A percentile compares a stretch with the other conserved stretches of the same genome.
Conservation (phyloP, 345 rosid genomes). For the Jatropha curcas region DNA sequence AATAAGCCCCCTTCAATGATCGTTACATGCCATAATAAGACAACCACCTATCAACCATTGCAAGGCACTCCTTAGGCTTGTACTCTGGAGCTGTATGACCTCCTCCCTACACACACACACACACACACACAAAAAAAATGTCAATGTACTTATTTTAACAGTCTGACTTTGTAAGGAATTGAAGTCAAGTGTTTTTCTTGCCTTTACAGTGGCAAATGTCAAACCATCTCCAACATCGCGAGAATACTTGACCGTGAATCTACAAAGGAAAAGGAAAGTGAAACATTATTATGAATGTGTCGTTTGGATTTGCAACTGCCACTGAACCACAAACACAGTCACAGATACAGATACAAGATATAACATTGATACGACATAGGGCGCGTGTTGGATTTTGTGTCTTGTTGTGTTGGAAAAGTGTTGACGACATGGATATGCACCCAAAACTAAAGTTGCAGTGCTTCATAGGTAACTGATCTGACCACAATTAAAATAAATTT, state of each 20-base stretch:
- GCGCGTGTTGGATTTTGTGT: no score
- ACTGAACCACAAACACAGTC: no score
- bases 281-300: neutral
- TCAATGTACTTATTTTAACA: neutral
- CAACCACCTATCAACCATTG: conserved; percentile 14
- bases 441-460: no score
- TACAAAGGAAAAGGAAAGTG: neutral
- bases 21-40: conserved; percentile 7
- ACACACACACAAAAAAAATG: neutral
- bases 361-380: no score
- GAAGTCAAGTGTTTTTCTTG: neutral
- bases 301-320: neutral
- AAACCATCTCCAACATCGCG: conserved; percentile 8
- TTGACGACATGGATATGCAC: no score
- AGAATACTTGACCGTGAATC: conserved; percentile 15
- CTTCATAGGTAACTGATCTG: no score
- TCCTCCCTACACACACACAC: conserved; percentile 7
- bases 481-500: neutral
- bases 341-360: no score
- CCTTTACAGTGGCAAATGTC: conserved; percentile 10
- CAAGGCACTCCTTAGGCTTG: conserved; percentile 18
- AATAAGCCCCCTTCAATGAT: no score
- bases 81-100: conserved; percentile 23
- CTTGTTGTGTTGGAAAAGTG: no score
- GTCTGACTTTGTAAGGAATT: neutral